Evolutionary conservation across 495 filamentous ascomycete species (phyloP).

Genomic region (Podospora didyma): DNA sequence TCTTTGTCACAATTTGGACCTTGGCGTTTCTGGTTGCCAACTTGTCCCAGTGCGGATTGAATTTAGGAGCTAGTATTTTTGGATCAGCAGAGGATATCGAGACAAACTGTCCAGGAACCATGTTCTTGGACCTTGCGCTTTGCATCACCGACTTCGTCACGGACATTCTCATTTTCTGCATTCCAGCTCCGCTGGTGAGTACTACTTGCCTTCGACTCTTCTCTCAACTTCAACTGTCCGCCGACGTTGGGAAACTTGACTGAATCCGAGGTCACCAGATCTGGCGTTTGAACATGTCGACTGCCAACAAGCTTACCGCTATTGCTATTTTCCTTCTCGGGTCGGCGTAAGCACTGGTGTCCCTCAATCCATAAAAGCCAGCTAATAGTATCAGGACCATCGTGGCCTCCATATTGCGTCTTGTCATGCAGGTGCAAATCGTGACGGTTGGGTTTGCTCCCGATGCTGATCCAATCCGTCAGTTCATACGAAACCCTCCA

Average conservation of each 20-base stretch:
- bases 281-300: constrained; percentile 20
- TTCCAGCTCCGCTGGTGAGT: constrained; percentile 25
- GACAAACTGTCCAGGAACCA: constrained; percentile 12
- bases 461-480: constrained; percentile 17
- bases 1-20: constrained; percentile 12
- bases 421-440: constrained; percentile 6
- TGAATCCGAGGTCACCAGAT: constrained; percentile 17
- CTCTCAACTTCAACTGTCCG: background rate
- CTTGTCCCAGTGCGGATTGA: constrained; percentile 19
- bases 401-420: constrained; percentile 17
- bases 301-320: constrained; percentile 15
- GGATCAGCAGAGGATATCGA: constrained; percentile 7
- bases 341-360: constrained; percentile 13
- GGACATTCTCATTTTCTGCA: constrained; percentile 20
- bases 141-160: constrained; percentile 19
- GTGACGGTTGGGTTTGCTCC: constrained; percentile 12
- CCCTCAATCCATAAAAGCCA: background rate
- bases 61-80: constrained; percentile 18
- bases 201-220: background rate
- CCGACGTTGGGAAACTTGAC: background rate
- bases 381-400: constrained; percentile 11
- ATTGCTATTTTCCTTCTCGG: constrained; percentile 22
- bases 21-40: constrained; percentile 19
- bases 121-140: constrained; percentile 12
- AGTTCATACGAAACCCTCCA: constrained; percentile 4